phyloP scores from a whole-genome alignment of 306 rosid genomes.

The Coriaria nepalensis region DNA sequence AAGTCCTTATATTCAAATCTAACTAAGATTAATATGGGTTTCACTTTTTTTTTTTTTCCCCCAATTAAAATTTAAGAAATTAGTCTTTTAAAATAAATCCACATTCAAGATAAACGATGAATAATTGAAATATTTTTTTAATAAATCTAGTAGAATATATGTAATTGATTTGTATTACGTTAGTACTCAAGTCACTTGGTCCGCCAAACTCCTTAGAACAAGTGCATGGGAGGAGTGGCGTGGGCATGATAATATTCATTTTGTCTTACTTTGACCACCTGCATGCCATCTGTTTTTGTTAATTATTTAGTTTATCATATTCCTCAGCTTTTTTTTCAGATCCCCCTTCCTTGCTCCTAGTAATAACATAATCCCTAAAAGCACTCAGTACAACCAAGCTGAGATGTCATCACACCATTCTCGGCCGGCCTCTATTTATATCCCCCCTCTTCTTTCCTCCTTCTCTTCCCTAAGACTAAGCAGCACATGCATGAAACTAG shows the following conservation, averaged over 20 bases:
- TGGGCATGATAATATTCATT: constrained; percentile 38
- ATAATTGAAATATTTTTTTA: no score
- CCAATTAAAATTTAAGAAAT: no score
- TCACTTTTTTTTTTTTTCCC: constrained; percentile 36
- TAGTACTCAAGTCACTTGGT: no score
- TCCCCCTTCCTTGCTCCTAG: background rate
- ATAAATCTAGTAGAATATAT: no score
- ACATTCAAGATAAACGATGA: no score
- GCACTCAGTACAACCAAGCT: background rate
- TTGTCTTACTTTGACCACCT: constrained; percentile 52
- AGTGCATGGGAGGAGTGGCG: constrained; percentile 36
- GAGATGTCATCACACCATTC: constrained; percentile 8
- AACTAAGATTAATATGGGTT: constrained; percentile 15
- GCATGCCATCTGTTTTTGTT: constrained; percentile 20
- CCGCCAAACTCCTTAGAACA: no score
- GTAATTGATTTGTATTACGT: no score
- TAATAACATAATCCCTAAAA: constrained; percentile 3
- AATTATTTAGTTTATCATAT: constrained; percentile 6
- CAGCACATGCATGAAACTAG: no score
- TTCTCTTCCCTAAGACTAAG: background rate
- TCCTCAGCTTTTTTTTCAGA: background rate
- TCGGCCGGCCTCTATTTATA: constrained; percentile 32
- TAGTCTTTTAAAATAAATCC: no score
- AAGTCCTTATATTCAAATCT: background rate
- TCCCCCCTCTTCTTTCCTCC: constrained; percentile 5